phyloP scores from a whole-genome alignment of 257 asterid genomes.

The Przewalskia tangutica region DNA sequence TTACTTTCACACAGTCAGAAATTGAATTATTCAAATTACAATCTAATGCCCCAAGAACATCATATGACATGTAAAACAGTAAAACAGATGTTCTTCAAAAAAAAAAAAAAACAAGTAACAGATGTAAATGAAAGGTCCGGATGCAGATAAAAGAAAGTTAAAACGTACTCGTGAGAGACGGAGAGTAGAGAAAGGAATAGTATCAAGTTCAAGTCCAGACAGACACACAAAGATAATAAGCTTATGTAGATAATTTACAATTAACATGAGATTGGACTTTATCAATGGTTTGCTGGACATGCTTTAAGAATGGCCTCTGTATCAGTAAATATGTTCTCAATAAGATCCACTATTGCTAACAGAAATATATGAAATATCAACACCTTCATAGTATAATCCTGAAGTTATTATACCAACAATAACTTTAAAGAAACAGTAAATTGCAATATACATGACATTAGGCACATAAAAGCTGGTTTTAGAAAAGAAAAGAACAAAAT shows the following conservation, averaged over 20 bases:
- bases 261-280: background rate
- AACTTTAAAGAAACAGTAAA: background rate
- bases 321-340: background rate
- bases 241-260: background rate
- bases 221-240: background rate
- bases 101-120: background rate
- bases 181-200: background rate
- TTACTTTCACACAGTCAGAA: background rate
- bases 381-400: background rate
- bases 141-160: background rate
- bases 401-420: background rate
- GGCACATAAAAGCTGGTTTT: background rate
- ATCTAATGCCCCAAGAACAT: background rate
- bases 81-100: too few species aligned
- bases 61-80: background rate
- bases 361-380: background rate
- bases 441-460: background rate
- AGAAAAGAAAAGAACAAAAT: background rate
- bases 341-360: background rate
- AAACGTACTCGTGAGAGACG: background rate
- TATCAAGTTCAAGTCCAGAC: background rate
- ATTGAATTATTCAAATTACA: background rate
- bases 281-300: background rate
- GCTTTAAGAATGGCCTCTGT: background rate
- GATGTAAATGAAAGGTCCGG: background rate